Base-by-base conservation (phyloP, 805 yeast genomes). In the Wickerhamomyces strasburgensis region DNA sequence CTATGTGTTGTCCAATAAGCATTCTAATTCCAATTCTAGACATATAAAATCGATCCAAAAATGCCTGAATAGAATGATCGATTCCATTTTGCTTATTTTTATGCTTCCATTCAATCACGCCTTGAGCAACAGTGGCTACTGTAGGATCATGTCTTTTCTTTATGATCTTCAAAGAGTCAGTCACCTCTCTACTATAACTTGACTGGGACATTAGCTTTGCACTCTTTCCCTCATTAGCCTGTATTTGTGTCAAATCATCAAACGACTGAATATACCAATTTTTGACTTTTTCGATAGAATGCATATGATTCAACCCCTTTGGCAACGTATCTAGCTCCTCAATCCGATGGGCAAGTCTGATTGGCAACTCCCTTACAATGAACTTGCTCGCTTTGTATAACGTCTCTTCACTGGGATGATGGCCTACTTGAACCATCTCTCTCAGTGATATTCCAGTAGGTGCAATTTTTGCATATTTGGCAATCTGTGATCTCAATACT, bases 1-100 rank as follows among this genome's bases (percentile, higher is more conserved):
- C 90, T 46, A 87, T 81, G 52, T 87, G 95, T 63, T 87, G 96
- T n/a, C 96, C 96, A 52, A 87, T 84, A 28, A 87, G 71, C 94
- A 88, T 88, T 46, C 96, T 72, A 43, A 88, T 88, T 2, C 96
- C 96, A 44, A 88, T 88, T 40, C 96, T 71, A 36, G 87, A 80
- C 88, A 87, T 80, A 65, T 88, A 87, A 56, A 87, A 87, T 23
- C 93, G 61, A 62, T 88, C 96, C 44, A 87, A 65, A 54, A 88
- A 87, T 13, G 78, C 71, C 60, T 88, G 95, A 25, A 88, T 78
- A 10, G 85, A 75, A 36, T 78, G 71, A 52, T 84, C 85, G 27
- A 84, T 79, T 21, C 72, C 65, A 56, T 67, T 57, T 60, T 64
- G 56, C 28, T 65, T 65, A 17, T 57, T 54, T 9, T 69, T 56